A percentile compares a stretch with the other conserved stretches of the same genome.
Evolutionary conservation across 305 asterid genomes (phyloP).

Genomic region (Stenogyne calaminthoides): DNA sequence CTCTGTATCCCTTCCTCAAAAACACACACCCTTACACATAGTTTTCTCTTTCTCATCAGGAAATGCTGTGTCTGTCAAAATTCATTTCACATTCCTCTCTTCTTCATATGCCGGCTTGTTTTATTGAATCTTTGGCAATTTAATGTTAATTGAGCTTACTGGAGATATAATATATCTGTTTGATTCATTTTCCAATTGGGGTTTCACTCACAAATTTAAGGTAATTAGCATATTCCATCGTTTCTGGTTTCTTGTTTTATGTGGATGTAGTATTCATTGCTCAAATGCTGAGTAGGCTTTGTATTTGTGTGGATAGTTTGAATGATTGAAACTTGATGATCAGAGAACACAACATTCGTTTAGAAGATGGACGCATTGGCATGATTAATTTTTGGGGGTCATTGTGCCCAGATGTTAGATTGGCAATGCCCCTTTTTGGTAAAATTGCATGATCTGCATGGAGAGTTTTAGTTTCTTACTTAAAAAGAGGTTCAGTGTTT

Average conservation of each 20-base stretch:
- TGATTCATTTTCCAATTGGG: conserved; percentile 32
- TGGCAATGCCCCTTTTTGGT: conserved; percentile 21
- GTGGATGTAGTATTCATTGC: not conserved
- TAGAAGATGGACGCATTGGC: conserved; percentile 25
- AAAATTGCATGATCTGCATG: conserved; percentile 6
- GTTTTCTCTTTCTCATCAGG: conserved; percentile 24
- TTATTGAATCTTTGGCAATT: conserved; percentile 20
- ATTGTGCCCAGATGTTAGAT: conserved; percentile 24
- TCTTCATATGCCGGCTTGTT: conserved; percentile 18
- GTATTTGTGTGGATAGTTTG: conserved; percentile 11
- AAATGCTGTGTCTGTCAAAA: conserved; percentile 15
- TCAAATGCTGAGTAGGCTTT: not conserved
- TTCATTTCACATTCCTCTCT: conserved; percentile 17
- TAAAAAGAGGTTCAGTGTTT: conserved; percentile 25
- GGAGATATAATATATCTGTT: conserved; percentile 48
- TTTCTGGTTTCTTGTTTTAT: not conserved
- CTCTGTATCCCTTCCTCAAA: conserved; percentile 10
- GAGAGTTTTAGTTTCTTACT: conserved; percentile 10
- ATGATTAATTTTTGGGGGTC: conserved; percentile 8
- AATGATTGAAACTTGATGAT: conserved; percentile 28
- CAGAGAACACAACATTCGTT: conserved; percentile 7
- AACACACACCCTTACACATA: conserved; percentile 22
- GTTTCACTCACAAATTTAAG: conserved; percentile 36
- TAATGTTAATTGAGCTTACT: conserved; percentile 37
- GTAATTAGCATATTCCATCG: conserved; percentile 33